Base-by-base conservation (phyloP, 2,329 filamentous ascomycete genomes). In the Chalara sp. region DNA sequence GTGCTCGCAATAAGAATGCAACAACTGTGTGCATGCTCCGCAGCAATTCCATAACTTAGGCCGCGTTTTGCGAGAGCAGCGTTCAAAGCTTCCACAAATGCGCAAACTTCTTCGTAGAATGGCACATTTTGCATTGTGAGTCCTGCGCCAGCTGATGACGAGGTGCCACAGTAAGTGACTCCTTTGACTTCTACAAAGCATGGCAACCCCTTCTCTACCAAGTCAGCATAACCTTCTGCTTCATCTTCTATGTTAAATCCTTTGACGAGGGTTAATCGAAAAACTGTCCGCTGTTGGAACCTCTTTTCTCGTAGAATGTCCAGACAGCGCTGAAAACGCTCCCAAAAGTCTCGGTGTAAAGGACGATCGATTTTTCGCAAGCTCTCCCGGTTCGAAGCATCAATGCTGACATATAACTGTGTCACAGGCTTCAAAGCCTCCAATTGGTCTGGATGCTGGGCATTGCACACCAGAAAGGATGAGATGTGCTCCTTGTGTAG, bases 241-340 rank as follows among this genome's bases (percentile, higher is more conserved):
- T 96, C 93, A 60, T 96, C 91, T 29, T 96, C 92, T 57, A 97
- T 83, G 66, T 99, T 97, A 79, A 99, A 97, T 3, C 91, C 92
- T 72, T 97, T 97, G 65, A 97, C 93, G 2, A 99, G 83, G 0
- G 92, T 97, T 4, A 97, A 78, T 1, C 93, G 84, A 75, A 95
- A 97, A 4, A 97, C 93, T 5, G 93, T 97, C 49, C 92, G 84
- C 66, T 96, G 92, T 49, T 84, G 78, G 72, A 88, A 86, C 40
- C 92, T 81, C 69, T 88, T 87, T 67, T 87, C 86, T 12, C 87
- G 81, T 28, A 97, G 73, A 55, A 99, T 96, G 53, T 95, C 89
- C 33, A 97, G 79, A 64, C 93, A 97, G 32, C 86, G 79, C 65
- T 88, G 83, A 78, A 97, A 96, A 5, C 93, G 84, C 70, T 96